Evolutionary conservation across 2,329 filamentous ascomycete species (phyloP), one percentile per base, ranked within the genome.

Genomic region (Dothideomycetes sp.): DNA sequence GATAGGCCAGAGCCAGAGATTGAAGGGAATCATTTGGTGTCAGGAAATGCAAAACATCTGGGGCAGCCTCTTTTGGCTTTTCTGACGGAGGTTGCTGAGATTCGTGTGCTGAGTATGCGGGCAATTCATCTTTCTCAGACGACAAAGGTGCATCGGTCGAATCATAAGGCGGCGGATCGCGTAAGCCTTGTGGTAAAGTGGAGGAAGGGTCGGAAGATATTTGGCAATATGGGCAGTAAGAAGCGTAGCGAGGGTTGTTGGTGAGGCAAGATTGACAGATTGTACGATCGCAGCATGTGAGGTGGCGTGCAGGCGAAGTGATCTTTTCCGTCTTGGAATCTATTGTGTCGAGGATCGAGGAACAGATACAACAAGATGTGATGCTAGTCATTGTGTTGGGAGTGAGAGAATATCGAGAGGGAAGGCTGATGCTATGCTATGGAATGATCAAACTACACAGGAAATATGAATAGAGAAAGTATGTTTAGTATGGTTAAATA

Each of bases 191-290:
- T 1, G 77, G 73, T 33, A 78, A 68, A 3, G 78, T 60, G 6
- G 74, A 75, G 3, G 78, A 16, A 9, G 37, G 75, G 4, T 62
- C 64, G 31, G 66, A 71, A 4, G 79, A 78, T 50, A 85, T 73
- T 60, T 89, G 84, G 57, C 84, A 91, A 59, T 82, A 89, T 0
- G 84, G 84, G 55, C 74, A 78, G 49, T 78, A 78, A 25, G 68
- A 64, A 39, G 72, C 71, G 61, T 85, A 87, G 28, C 82, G 76
- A 20, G 69, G 64, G 56, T 86, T 86, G 33, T 73, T 79, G 56
- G 74, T 64, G 51, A 84, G 73, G 61, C 84, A 89, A 46, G 67
- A 67, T 12, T 76, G 75, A 61, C 84, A 91, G 53, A 89, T 82
- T 27, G 77, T 66, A 40, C 84, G 73, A 31, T 65, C 67, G 58